Conservation (phyloP, 192 early-diverging fungal species). For the Coemansia sp. region DNA sequence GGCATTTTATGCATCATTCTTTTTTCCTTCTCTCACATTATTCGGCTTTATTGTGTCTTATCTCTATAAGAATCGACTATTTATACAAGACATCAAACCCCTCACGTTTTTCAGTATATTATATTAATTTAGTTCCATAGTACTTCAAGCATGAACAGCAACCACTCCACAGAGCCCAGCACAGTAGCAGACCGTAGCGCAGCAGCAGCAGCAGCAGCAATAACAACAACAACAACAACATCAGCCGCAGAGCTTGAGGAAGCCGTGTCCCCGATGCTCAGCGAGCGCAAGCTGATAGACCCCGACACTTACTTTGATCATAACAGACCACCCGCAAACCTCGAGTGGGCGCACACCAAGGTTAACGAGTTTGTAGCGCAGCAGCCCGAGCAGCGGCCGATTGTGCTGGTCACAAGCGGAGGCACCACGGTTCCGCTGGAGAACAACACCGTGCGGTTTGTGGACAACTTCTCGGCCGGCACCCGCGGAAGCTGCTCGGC, state of each 20-base stretch:
- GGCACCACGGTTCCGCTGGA: conserved; percentile 97
- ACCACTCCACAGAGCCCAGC: not conserved
- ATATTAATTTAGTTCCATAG: too few species aligned
- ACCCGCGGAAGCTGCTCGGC: conserved; percentile 93
- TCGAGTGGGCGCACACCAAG: conserved; percentile 60
- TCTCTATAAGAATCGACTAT: too few species aligned
- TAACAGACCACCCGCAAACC: conserved; percentile 64
- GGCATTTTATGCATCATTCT: too few species aligned
- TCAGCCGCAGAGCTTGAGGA: not conserved
- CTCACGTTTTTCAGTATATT: too few species aligned
- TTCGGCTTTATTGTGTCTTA: too few species aligned
- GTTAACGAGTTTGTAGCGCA: conserved; percentile 61
- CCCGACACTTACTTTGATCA: conserved; percentile 77
- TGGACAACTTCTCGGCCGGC: conserved; percentile 98
- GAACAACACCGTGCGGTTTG: conserved; percentile 94
- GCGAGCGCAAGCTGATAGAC: conserved; percentile 51
- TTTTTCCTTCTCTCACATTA: too few species aligned
- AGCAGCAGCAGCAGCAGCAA: not conserved
- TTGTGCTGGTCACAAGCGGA: conserved; percentile 93
- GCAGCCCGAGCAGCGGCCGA: conserved; percentile 58
- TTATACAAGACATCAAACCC: too few species aligned
- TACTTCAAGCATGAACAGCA: not conserved
- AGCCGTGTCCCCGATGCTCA: conserved; percentile 2
- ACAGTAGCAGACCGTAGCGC: not conserved
- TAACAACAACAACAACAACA: not conserved